These are phyloP conservation scores for Thraustochytrium striatum DNA, from an alignment of 352 stramenopile genomes.

Conservation along the genomic window DNA sequence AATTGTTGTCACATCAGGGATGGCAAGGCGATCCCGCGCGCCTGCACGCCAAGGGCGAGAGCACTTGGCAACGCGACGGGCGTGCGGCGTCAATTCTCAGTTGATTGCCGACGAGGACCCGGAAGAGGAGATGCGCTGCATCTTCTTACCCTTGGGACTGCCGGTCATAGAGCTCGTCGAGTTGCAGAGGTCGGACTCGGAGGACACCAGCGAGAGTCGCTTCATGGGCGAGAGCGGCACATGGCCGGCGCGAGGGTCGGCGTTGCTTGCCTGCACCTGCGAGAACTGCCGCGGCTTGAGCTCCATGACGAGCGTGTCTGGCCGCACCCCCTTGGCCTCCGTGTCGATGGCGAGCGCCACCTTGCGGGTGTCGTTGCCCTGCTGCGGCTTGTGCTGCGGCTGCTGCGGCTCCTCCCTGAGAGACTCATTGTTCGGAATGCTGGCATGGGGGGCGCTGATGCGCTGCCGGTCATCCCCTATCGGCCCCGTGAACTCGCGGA, in stretches of 20 bases:
- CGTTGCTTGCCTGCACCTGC: neutral
- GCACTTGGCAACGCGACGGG: too few relatives aligned
- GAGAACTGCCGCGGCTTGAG: neutral
- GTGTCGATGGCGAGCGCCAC: neutral
- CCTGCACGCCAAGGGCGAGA: too few relatives aligned
- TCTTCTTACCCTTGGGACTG: slow-evolving; percentile 33
- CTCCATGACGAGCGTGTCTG: neutral
- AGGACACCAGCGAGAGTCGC: slow-evolving; percentile 19
- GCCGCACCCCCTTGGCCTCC: neutral
- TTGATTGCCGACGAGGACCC: too few relatives aligned
- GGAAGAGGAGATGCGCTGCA: slow-evolving; percentile 6
- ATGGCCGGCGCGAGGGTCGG: neutral
- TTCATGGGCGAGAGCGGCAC: slow-evolving; percentile 30
- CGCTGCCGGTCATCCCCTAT: neutral
- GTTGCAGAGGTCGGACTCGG: neutral
- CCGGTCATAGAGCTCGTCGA: neutral
- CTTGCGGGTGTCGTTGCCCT: neutral
- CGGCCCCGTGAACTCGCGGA: too few relatives aligned
- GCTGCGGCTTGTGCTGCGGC: neutral
- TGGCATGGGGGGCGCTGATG: neutral
- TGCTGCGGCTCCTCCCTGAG: neutral
- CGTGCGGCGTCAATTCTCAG: too few relatives aligned
- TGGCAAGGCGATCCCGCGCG: too few relatives aligned
- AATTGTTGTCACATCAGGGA: too few relatives aligned
- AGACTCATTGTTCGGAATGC: too few relatives aligned